Conservation (phyloP, 768 basidiomycete species). For the Hysterangium stoloniferum region DNA sequence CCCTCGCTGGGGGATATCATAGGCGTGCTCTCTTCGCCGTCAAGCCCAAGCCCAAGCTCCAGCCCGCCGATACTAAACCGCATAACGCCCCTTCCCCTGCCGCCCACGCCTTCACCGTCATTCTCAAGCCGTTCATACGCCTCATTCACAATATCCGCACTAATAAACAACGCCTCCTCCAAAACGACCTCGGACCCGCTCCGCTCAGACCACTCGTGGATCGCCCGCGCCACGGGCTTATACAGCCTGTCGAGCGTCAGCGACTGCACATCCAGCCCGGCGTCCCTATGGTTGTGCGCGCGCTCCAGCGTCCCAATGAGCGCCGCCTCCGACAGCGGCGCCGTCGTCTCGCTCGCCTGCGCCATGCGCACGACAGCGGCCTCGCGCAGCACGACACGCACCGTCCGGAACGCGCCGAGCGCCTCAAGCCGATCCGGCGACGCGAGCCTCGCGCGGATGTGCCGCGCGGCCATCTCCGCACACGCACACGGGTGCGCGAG, state of each 20-base stretch:
- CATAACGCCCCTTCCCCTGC: constrained; percentile 39
- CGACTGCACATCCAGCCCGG: constrained; percentile 2
- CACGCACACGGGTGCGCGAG: background rate
- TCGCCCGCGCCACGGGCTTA: background rate
- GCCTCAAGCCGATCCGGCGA: constrained; percentile 4
- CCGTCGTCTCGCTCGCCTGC: too few species aligned
- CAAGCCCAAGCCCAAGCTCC: too few species aligned
- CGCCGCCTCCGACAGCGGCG: too few species aligned
- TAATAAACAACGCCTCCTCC: constrained; percentile 59
- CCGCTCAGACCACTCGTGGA: background rate
- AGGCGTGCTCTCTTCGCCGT: constrained; percentile 10
- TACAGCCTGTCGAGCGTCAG: constrained; percentile 1
- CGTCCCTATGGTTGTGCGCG: constrained; percentile 6
- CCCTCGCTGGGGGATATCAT: constrained; percentile 59
- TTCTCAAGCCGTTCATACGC: constrained; percentile 53
- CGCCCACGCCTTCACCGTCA: constrained; percentile 22
- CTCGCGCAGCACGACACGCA: constrained; percentile 9
- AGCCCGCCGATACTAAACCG: background rate
- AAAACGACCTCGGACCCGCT: constrained; percentile 31
- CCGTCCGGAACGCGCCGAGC: constrained; percentile 9
- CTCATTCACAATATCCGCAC: constrained; percentile 69
- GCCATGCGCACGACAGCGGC: constrained; percentile 9
- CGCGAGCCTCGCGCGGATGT: background rate
- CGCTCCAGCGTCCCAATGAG: constrained; percentile 2
- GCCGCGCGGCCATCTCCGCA: background rate